Evolutionary conservation across 1,284 basidiomycete genomes (phyloP).

Genomic region (Ustilago trichophora): DNA sequence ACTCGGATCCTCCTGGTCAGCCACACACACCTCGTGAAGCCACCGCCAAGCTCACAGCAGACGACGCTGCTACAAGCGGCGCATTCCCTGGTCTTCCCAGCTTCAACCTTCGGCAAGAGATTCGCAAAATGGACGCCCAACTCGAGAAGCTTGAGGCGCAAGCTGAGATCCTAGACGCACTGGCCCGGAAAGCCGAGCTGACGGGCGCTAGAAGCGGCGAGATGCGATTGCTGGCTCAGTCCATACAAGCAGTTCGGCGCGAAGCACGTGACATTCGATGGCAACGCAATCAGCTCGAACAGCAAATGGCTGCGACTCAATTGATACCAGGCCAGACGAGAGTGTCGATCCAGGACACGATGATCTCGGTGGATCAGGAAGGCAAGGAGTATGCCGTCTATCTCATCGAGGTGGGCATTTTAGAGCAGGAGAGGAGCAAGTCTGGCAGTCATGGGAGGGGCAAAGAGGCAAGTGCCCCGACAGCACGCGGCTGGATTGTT

Average conservation of each 20-base stretch:
- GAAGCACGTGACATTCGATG: constrained; percentile 85
- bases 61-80: too few relatives aligned
- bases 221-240: constrained; percentile 80
- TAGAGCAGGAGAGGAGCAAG: constrained; percentile 8
- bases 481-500: constrained; percentile 83
- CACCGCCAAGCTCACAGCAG: too few relatives aligned
- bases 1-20: not conserved
- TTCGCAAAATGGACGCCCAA: constrained; percentile 70
- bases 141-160: constrained; percentile 81
- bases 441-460: not conserved
- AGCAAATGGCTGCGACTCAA: constrained; percentile 91
- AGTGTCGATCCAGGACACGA: constrained; percentile 42
- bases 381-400: constrained; percentile 90
- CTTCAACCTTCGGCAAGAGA: constrained; percentile 34
- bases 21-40: constrained; percentile 7
- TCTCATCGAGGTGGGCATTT: constrained; percentile 81
- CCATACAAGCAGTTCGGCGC: constrained; percentile 79
- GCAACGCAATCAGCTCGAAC: constrained; percentile 72
- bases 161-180: constrained; percentile 80
- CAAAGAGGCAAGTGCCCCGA: not conserved
- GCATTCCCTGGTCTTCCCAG: constrained; percentile 9
- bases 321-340: constrained; percentile 78
- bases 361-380: constrained; percentile 70
- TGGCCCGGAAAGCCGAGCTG: constrained; percentile 92
- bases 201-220: constrained; percentile 84